phyloP scores from a whole-genome alignment of 176 grass and related monocot genomes.

The Oryza coarctata region DNA sequence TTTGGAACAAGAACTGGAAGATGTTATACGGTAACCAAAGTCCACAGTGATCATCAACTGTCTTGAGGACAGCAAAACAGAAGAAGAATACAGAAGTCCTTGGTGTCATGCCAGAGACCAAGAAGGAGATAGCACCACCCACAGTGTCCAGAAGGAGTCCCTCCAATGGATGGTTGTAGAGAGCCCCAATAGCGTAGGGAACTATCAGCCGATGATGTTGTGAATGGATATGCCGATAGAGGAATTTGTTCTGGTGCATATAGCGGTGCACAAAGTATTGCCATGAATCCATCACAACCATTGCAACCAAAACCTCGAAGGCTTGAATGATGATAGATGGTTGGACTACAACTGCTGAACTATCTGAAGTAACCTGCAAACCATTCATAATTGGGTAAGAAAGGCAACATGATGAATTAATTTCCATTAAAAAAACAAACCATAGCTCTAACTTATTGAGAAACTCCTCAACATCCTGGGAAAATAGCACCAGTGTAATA shows the following conservation, averaged over 20 bases:
- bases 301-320: constrained; percentile 73
- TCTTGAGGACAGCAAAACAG: constrained; percentile 75
- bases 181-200: constrained; percentile 84
- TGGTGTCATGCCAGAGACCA: constrained; percentile 78
- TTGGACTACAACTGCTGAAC: constrained; percentile 51
- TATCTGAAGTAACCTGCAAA: constrained; percentile 71
- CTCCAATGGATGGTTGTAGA: constrained; percentile 93
- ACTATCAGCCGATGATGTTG: constrained; percentile 77
- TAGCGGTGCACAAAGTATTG: constrained; percentile 91
- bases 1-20: constrained; percentile 71
- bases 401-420: neutral
- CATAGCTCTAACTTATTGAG: neutral
- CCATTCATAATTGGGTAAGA: constrained; percentile 14
- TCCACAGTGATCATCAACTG: constrained; percentile 73
- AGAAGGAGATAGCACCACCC: constrained; percentile 81
- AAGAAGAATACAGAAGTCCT: constrained; percentile 79
- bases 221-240: constrained; percentile 77
- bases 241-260: constrained; percentile 95
- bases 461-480: neutral
- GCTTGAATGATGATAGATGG: constrained; percentile 59
- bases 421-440: neutral
- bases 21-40: constrained; percentile 80
- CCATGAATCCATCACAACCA: constrained; percentile 90
- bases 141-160: constrained; percentile 85
- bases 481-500: neutral